Conservation (phyloP, 768 basidiomycete genomes). For the Mycena galopus region DNA sequence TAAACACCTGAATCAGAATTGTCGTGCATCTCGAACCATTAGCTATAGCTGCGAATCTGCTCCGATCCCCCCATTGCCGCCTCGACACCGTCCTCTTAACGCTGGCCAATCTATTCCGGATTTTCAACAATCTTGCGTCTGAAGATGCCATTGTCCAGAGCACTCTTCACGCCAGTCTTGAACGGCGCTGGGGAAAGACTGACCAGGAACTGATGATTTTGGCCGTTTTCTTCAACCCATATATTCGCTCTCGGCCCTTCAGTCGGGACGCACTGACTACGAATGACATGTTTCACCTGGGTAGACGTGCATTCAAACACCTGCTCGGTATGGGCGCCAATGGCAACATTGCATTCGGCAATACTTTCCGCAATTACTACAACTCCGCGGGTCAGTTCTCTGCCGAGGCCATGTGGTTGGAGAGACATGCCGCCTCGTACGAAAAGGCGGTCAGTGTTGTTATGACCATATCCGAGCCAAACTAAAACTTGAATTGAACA, state of each 20-base stretch:
- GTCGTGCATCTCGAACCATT: constrained; percentile 42
- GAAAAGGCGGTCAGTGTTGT: background rate
- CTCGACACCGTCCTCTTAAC: constrained; percentile 43
- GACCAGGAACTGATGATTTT: constrained; percentile 32
- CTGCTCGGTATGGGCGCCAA: background rate
- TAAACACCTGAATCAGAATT: constrained; percentile 19
- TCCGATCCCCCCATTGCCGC: constrained; percentile 39
- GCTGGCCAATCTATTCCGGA: constrained; percentile 41
- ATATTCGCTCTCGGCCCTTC: constrained; percentile 8
- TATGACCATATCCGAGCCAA: too few relatives aligned
- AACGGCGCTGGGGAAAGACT: constrained; percentile 23
- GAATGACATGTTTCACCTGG: background rate
- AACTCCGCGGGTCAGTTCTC: background rate
- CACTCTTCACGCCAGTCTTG: constrained; percentile 11
- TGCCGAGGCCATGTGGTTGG: background rate
- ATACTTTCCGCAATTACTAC: background rate
- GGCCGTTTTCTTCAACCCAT: constrained; percentile 27
- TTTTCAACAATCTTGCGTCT: constrained; percentile 7
- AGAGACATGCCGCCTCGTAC: background rate
- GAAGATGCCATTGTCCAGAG: background rate
- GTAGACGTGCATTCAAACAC: background rate
- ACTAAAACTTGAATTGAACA: too few relatives aligned
- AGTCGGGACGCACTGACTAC: background rate
- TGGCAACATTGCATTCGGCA: constrained; percentile 7
- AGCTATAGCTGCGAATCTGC: constrained; percentile 42